These are phyloP conservation scores for Tremella yokohamensis DNA, from an alignment of 768 basidiomycete genomes.

Conservation along the genomic window DNA sequence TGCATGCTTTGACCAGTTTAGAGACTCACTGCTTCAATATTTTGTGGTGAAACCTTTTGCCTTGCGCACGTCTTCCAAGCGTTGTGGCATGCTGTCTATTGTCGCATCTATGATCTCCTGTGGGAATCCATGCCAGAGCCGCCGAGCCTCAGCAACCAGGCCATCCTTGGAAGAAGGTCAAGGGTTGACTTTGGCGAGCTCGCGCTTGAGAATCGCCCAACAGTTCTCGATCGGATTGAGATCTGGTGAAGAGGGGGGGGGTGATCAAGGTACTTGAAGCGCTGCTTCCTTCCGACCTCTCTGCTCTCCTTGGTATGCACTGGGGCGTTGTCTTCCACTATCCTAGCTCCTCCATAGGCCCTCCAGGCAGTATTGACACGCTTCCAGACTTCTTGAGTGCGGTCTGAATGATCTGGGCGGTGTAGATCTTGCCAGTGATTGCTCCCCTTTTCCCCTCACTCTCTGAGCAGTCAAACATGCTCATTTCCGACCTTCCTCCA, in stretches of 20 bases:
- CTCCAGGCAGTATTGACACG: conserved; percentile 7
- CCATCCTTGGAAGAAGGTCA: background rate
- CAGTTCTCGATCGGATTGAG: conserved; percentile 23
- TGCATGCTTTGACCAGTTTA: background rate
- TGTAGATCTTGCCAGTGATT: conserved; percentile 17
- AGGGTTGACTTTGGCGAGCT: background rate
- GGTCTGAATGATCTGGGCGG: conserved; percentile 16
- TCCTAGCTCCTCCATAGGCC: conserved; percentile 20
- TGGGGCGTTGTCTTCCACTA: conserved; percentile 15
- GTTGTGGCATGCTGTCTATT: background rate
- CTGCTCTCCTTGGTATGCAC: conserved; percentile 13
- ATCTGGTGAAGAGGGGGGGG: conserved; percentile 21
- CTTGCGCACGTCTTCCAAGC: background rate
- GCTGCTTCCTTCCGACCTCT: conserved; percentile 3
- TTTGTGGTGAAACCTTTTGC: background rate
- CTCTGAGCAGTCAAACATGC: conserved; percentile 10
- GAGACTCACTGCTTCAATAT: background rate
- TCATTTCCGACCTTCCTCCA: conserved; percentile 18
- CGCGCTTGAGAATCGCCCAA: conserved; percentile 14
- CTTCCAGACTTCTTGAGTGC: too few species aligned
- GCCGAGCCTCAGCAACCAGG: background rate
- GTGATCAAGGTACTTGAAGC: conserved; percentile 8
- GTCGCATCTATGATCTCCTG: background rate
- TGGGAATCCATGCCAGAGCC: background rate
- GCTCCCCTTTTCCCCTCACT: conserved; percentile 14